A percentile compares a stretch with the other conserved stretches of the same genome.
Conservation (phyloP, 805 yeast species). For the Wickerhamomyces canadensis region DNA sequence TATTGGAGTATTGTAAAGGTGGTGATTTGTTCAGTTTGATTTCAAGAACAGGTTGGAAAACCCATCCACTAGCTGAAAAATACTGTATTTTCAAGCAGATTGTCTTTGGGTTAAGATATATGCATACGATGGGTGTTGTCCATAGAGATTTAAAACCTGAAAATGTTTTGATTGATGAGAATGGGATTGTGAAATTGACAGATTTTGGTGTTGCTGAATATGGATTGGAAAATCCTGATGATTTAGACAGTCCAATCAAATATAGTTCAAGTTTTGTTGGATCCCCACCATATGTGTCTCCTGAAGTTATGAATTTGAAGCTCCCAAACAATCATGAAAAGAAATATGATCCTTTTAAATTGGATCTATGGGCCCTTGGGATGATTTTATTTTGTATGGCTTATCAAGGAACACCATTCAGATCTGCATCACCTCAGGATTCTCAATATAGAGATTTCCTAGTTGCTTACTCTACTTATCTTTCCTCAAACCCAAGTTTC, state of each 20-base stretch:
- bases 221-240: conserved; percentile 49
- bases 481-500: conserved; percentile 40
- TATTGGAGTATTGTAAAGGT: conserved; percentile 55
- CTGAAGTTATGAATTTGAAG: conserved; percentile 59
- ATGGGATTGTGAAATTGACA: conserved; percentile 62
- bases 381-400: conserved; percentile 57
- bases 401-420: conserved; percentile 57
- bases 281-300: conserved; percentile 77
- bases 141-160: conserved; percentile 77
- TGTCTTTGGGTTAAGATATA: conserved; percentile 50
- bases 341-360: conserved; percentile 56
- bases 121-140: conserved; percentile 62
- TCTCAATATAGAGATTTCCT: conserved; percentile 52
- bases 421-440: conserved; percentile 40
- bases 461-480: conserved; percentile 37
- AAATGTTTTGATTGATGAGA: conserved; percentile 52
- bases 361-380: conserved; percentile 75
- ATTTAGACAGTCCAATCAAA: conserved; percentile 36
- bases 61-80: conserved; percentile 44
- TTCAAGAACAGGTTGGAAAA: conserved; percentile 54
- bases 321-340: conserved; percentile 28
- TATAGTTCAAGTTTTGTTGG: conserved; percentile 52
- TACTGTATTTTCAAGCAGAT: conserved; percentile 68
- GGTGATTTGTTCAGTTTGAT: conserved; percentile 59
- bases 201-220: conserved; percentile 75